Percentiles rank a stretch among this genome's conserved stretches.
These are phyloP conservation scores for Fusarium sp. DNA, from an alignment of 2,329 filamentous ascomycete genomes.

Conservation along the genomic window DNA sequence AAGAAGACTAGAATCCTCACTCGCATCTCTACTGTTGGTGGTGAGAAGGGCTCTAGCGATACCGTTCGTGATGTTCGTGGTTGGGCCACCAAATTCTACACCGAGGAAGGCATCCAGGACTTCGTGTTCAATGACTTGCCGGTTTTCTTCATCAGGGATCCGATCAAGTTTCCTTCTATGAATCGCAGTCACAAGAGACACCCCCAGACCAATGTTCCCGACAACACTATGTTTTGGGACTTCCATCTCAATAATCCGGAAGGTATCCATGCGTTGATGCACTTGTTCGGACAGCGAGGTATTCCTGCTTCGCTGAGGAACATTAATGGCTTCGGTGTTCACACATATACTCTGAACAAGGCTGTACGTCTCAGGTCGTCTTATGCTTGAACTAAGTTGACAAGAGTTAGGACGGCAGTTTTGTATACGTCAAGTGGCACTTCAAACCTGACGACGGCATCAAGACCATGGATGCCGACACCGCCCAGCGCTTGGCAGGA, in stretches of 20 bases:
- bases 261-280: conserved; percentile 64
- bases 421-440: conserved; percentile 66
- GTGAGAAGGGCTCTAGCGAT: conserved; percentile 75
- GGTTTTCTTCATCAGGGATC: conserved; percentile 64
- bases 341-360: conserved; percentile 64
- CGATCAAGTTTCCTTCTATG: conserved; percentile 63
- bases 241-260: conserved; percentile 57
- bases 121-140: conserved; percentile 63
- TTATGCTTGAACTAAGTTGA: background rate
- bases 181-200: conserved; percentile 63
- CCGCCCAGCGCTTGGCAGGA: conserved; percentile 56
- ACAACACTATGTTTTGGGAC: conserved; percentile 59
- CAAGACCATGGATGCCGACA: conserved; percentile 59
- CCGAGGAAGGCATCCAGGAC: conserved; percentile 50
- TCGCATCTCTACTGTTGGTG: conserved; percentile 64
- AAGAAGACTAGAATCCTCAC: conserved; percentile 19
- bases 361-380: background rate
- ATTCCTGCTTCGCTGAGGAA: conserved; percentile 63
- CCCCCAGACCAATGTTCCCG: conserved; percentile 59
- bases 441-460: conserved; percentile 64
- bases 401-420: conserved; percentile 58
- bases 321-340: conserved; percentile 63
- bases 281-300: conserved; percentile 65
- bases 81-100: conserved; percentile 61
- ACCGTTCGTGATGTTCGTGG: conserved; percentile 78